Percentiles rank a stretch among this genome's conserved stretches.
Evolutionary conservation across 192 early-diverging fungal species (phyloP).

Genomic region (Paraglomus brasilianum): DNA sequence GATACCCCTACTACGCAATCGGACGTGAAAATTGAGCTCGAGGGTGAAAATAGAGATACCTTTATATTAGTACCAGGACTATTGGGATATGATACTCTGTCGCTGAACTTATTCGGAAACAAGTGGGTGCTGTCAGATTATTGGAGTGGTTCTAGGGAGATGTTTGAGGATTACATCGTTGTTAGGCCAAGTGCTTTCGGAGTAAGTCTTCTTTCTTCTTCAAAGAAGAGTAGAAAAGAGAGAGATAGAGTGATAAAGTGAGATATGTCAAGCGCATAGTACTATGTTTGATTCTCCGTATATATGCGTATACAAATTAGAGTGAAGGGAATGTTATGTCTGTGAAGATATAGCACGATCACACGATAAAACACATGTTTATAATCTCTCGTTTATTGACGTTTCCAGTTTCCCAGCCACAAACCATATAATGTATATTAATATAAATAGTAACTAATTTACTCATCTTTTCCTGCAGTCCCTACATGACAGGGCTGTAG

Average conservation of each 20-base stretch:
- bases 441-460: not conserved
- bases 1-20: too few relatives aligned
- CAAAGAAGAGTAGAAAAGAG: too few relatives aligned
- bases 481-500: slow-evolving; percentile 26
- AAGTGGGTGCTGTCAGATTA: slow-evolving; percentile 3
- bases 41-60: slow-evolving; percentile 24
- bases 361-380: too few relatives aligned
- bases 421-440: not conserved
- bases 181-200: slow-evolving; percentile 18
- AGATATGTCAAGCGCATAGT: too few relatives aligned
- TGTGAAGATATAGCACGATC: too few relatives aligned
- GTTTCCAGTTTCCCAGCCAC: not conserved
- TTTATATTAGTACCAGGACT: slow-evolving; percentile 19
- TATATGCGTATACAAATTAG: too few relatives aligned
- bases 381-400: too few relatives aligned
- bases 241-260: too few relatives aligned
- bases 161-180: slow-evolving; percentile 18
- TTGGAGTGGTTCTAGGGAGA: slow-evolving; percentile 22
- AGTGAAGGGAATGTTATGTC: too few relatives aligned
- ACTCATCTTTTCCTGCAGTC: slow-evolving; percentile 11
- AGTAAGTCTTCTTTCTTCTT: slow-evolving; percentile 15
- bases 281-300: too few relatives aligned
- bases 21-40: slow-evolving; percentile 10
- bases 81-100: not conserved
- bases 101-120: slow-evolving; percentile 2